Evolutionary conservation across 495 filamentous ascomycete species (phyloP).

Genomic region (Lasiosphaeria hispida): DNA sequence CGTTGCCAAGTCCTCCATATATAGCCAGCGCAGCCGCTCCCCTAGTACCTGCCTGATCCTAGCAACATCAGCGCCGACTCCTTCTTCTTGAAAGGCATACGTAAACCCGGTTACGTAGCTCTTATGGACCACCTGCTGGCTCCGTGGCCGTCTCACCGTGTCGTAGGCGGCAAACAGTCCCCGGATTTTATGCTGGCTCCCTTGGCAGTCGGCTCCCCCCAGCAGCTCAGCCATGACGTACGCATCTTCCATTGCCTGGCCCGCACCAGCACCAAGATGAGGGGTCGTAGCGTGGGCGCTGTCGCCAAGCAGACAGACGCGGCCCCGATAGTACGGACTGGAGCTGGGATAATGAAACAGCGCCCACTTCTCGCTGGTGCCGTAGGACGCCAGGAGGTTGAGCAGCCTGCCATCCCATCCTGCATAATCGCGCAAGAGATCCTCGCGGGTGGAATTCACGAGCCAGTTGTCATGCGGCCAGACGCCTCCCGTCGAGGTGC

Average conservation of each 20-base stretch:
- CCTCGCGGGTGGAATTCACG: neutral
- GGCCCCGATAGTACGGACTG: constrained; percentile 50
- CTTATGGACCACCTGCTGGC: constrained; percentile 18
- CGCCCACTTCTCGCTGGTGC: constrained; percentile 50
- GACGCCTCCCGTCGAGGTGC: too few relatives aligned
- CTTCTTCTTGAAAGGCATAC: constrained; percentile 6
- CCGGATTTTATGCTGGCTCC: constrained; percentile 21
- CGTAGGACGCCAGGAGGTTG: neutral
- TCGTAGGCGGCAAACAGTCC: constrained; percentile 62
- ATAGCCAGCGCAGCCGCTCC: constrained; percentile 4
- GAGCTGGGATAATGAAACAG: constrained; percentile 61
- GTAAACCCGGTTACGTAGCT: neutral
- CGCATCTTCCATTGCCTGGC: constrained; percentile 67
- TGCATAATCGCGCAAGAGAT: neutral
- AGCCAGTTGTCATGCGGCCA: neutral
- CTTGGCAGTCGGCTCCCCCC: constrained; percentile 27
- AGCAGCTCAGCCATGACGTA: constrained; percentile 56
- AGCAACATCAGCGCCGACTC: constrained; percentile 4
- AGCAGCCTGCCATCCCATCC: constrained; percentile 8
- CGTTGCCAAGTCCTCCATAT: constrained; percentile 7
- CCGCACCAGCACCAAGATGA: constrained; percentile 66
- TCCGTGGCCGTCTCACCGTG: constrained; percentile 50
- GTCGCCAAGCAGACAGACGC: constrained; percentile 61
- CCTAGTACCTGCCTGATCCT: constrained; percentile 5
- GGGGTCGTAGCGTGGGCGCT: constrained; percentile 69